Evolutionary conservation across 208 protist species (phyloP), one percentile per base, ranked within the genome.

Genomic region (Crithidia mellificae): DNA sequence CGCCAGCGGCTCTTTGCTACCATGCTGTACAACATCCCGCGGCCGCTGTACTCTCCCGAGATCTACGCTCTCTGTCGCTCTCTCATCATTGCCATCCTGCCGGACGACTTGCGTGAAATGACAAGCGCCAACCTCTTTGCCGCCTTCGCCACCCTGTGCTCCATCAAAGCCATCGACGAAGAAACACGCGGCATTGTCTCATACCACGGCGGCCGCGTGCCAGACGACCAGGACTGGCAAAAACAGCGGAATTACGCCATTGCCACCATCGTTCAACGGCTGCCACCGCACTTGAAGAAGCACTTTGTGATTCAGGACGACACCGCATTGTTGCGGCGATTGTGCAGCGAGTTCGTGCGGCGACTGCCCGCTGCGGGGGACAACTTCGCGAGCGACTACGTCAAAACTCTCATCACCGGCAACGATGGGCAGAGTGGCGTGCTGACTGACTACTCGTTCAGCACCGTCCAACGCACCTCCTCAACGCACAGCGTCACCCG

Each of bases 301-400:
- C 27, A 64, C 49, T 22, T 70, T 19, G 24, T 41, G 20, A 59
- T 68, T 43, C n/a, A 47, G 6, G 51, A 68, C 14, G 52, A 59
- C 30, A 5, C 24, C 7, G 19, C 51, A 19, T 25, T 59, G 52
- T 22, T 76, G 38, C 1, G 29, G 0, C 62, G 32, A 2, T 9
- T 76, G n/a, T 27, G 52, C 55, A 56, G 53, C 5, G 70, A 76
- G 46, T 49, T 76, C 43, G 25, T 32, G 32, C 62, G 63, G n/a
- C 53, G 70, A 12, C 56, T 76, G 11, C 70, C 70, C 8, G 54
- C 63, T 24, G 27, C n/a, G 0, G 70, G 57, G 8, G 70, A 76
- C n/a, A 52, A 36, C 2, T 25, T 75, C 6, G 19, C 41, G 2
- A 36, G 53, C 4, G 70, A 75, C 47, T 75, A 75, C 30, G 32